Evolutionary conservation across 2,329 filamentous ascomycete genomes (phyloP).

Genomic region (Scytalidium lignicola): DNA sequence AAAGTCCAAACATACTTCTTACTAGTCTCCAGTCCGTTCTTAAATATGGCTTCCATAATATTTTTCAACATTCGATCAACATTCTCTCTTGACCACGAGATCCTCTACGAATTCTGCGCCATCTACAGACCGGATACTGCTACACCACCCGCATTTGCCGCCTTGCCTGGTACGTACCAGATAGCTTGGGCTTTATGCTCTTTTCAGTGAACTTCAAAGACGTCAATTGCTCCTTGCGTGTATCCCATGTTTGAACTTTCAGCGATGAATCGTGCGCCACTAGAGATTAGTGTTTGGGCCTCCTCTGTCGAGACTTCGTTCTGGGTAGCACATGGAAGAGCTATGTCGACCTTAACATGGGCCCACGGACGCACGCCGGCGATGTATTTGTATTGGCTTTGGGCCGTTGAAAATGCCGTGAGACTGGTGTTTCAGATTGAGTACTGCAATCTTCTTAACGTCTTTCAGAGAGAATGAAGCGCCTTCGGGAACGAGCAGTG

Average conservation of each 20-base stretch:
- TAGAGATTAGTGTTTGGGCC: constrained; percentile 74
- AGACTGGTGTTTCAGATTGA: constrained; percentile 90
- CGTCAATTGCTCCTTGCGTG: constrained; percentile 89
- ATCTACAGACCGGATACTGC: constrained; percentile 97
- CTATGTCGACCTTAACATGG: constrained; percentile 86
- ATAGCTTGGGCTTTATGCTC: constrained; percentile 62
- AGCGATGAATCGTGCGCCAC: constrained; percentile 78
- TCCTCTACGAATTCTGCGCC: constrained; percentile 90
- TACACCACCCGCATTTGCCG: constrained; percentile 94
- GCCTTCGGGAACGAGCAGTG: constrained; percentile 68
- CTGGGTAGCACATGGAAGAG: constrained; percentile 89
- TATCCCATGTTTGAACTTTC: constrained; percentile 99
- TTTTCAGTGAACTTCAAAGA: constrained; percentile 79
- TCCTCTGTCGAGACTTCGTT: constrained; percentile 95
- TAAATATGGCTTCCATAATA: constrained; percentile 94
- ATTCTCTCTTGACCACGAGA: constrained; percentile 83
- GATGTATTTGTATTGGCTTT: constrained; percentile 82
- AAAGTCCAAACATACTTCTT: constrained; percentile 76
- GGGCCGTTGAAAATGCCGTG: constrained; percentile 60
- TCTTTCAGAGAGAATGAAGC: constrained; percentile 73
- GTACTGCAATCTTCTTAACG: constrained; percentile 69
- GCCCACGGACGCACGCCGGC: constrained; percentile 85
- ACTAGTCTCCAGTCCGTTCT: constrained; percentile 81
- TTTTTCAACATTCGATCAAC: constrained; percentile 85
- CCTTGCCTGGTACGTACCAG: constrained; percentile 98